Evolutionary conservation across 2,329 filamentous ascomycete species (phyloP), one percentile per base, ranked within the genome.

Genomic region (Hypoxylon sp.): DNA sequence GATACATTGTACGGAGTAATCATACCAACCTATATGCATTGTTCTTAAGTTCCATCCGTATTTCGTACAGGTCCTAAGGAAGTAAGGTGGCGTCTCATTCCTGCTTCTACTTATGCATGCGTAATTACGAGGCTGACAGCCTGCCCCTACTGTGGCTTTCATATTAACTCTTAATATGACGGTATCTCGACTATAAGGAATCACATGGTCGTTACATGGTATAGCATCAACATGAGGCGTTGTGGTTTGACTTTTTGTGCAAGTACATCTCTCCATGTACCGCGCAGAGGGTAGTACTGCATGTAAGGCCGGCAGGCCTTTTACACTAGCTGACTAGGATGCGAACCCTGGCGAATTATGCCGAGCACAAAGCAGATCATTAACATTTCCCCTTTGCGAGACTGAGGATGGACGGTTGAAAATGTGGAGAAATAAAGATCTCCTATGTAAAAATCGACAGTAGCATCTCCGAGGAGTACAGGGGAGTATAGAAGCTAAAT

Each of bases 391-490:
- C 54, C 41, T 51, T 62, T 55, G 43, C 16, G 14, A 65, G 23
- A 64, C 29, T 48, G 47, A 59, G 55, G 34, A 58, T 21, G 58
- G 34, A 63, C 46, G 41, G 60, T 57, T 30, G 43, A 61, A 58
- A 61, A 58, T 70, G 62, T 67, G 65, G 65, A 52, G 65, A 63
- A 65, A 41, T 43, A 61, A 62, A 67, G 60, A 65, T 68, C 65
- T 41, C n/a, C n/a, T n/a, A n/a, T n/a, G n/a, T 61, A 67, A 62
- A 61, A 68, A 52, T 63, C 43, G 52, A 61, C 51, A 63, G 67
- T 57, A 56, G 63, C 72, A 75, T 75, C 73, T 75, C 73, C 73
- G 72, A 75, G 73, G 67, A 68, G 59, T 3, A 54, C 41, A 52
- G 34, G 59, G 58, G 61, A 52, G 52, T 57, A 23, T 59, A 43